phyloP scores from a whole-genome alignment of 2,329 filamentous ascomycete genomes.

The Xylariaceae sp. region DNA sequence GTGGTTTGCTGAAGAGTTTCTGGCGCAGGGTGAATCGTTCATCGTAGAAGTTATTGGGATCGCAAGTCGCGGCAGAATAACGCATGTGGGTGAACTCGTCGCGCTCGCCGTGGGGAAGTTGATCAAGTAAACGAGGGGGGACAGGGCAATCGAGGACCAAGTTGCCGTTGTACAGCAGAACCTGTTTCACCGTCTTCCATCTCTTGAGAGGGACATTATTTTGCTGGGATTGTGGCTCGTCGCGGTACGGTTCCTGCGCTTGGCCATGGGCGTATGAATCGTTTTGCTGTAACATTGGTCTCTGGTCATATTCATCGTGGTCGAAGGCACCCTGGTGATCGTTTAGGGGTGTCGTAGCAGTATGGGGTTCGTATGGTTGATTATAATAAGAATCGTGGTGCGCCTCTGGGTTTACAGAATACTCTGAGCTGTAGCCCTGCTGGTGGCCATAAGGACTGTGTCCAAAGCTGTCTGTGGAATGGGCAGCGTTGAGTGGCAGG shows the following conservation, averaged over 20 bases:
- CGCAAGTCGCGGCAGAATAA: slow-evolving; percentile 97
- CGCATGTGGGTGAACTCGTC: slow-evolving; percentile 94
- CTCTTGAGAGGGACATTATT: slow-evolving; percentile 67
- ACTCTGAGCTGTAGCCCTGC: slow-evolving; percentile 60
- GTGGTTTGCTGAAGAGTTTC: slow-evolving; percentile 75
- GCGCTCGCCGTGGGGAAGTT: slow-evolving; percentile 86
- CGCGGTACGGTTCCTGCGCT: slow-evolving; percentile 43
- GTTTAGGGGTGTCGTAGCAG: slow-evolving; percentile 56
- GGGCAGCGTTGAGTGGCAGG: slow-evolving; percentile 77
- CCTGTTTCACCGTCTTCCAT: slow-evolving; percentile 99
- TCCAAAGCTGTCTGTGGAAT: slow-evolving; percentile 52
- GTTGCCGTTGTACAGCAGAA: slow-evolving; percentile 95
- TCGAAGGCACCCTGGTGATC: slow-evolving; percentile 60
- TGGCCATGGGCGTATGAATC: slow-evolving; percentile 42
- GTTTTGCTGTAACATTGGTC: slow-evolving; percentile 72
- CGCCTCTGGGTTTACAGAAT: slow-evolving; percentile 75
- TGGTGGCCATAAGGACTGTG: slow-evolving; percentile 40
- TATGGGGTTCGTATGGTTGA: slow-evolving; percentile 72
- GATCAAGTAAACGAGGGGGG: slow-evolving; percentile 80
- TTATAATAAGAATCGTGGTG: slow-evolving; percentile 88
- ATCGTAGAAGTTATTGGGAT: slow-evolving; percentile 88
- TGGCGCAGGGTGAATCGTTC: slow-evolving; percentile 91
- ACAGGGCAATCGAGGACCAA: slow-evolving; percentile 96
- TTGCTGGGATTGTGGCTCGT: slow-evolving; percentile 36
- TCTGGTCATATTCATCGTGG: slow-evolving; percentile 67